Evolutionary conservation across 768 basidiomycete genomes (phyloP).

Genomic region (Tulasnella sp.): DNA sequence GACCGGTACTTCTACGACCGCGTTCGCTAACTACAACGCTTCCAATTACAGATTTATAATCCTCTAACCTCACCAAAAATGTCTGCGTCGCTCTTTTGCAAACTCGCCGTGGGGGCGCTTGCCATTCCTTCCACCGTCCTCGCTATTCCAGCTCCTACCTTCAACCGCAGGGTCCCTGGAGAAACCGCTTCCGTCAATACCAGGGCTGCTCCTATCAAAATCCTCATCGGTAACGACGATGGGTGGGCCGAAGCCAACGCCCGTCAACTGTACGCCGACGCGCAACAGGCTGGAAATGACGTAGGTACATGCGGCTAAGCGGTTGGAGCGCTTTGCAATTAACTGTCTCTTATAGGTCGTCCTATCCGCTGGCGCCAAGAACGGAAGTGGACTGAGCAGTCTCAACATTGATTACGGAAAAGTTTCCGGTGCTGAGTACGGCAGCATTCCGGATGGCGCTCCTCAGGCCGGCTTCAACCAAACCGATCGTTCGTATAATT

Average conservation of each 20-base stretch:
- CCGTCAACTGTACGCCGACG: conserved; percentile 12
- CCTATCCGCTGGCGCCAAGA: background rate
- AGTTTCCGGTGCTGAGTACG: background rate
- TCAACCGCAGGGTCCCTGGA: background rate
- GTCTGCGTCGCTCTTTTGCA: no score
- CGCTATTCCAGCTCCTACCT: background rate
- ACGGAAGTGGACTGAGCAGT: conserved; percentile 22
- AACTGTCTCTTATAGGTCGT: background rate
- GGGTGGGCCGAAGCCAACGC: conserved; percentile 27
- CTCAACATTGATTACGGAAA: background rate
- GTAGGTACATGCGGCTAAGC: background rate
- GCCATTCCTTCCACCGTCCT: background rate
- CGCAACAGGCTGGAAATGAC: background rate
- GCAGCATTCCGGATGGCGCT: background rate
- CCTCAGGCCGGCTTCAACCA: background rate
- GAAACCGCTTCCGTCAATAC: background rate
- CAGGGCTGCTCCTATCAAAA: background rate
- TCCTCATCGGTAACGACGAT: conserved; percentile 27
- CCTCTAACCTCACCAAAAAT: background rate
- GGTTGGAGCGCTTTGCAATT: background rate
- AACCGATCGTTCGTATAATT: conserved; percentile 14
- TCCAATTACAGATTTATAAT: background rate
- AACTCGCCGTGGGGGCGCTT: background rate
- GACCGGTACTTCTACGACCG: background rate
- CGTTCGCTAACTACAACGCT: background rate